Conservation (phyloP, 495 filamentous ascomycete species). For the Lasiosphaeriaceae sp. region DNA sequence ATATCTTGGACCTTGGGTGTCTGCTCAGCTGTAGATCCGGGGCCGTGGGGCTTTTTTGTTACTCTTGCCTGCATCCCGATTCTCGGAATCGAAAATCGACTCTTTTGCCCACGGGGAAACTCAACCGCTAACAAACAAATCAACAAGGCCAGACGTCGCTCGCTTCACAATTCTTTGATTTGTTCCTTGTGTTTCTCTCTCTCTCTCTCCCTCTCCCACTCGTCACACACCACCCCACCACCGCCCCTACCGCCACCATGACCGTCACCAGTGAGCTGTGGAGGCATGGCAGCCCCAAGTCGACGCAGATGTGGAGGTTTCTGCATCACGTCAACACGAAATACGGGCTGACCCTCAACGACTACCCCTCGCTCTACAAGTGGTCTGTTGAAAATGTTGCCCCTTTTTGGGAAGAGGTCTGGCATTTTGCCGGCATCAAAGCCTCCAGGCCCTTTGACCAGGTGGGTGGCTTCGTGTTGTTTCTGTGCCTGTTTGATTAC, state of each 20-base stretch:
- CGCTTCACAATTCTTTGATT: too few relatives aligned
- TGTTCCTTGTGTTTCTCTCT: too few relatives aligned
- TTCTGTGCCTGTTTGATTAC: background rate
- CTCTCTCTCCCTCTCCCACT: too few relatives aligned
- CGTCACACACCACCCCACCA: too few relatives aligned
- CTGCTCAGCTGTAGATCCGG: background rate
- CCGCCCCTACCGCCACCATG: constrained; percentile 18
- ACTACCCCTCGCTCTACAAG: constrained; percentile 67
- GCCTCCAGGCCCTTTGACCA: constrained; percentile 59
- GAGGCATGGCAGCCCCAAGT: constrained; percentile 62
- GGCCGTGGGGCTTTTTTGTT: background rate
- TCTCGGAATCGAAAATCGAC: background rate
- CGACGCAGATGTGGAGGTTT: constrained; percentile 68
- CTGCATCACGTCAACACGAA: constrained; percentile 64
- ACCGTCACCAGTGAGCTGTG: constrained; percentile 54
- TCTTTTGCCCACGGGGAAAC: background rate
- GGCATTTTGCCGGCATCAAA: constrained; percentile 72
- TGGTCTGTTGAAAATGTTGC: constrained; percentile 80
- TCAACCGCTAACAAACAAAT: background rate
- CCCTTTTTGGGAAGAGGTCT: constrained; percentile 81
- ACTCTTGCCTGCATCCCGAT: background rate
- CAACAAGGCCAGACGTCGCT: background rate
- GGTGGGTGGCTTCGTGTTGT: constrained; percentile 38
- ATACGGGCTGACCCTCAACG: constrained; percentile 55
- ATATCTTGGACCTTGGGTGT: too few relatives aligned